Evolutionary conservation across 257 asterid genomes (phyloP).

Genomic region (Salvia hispanica): DNA sequence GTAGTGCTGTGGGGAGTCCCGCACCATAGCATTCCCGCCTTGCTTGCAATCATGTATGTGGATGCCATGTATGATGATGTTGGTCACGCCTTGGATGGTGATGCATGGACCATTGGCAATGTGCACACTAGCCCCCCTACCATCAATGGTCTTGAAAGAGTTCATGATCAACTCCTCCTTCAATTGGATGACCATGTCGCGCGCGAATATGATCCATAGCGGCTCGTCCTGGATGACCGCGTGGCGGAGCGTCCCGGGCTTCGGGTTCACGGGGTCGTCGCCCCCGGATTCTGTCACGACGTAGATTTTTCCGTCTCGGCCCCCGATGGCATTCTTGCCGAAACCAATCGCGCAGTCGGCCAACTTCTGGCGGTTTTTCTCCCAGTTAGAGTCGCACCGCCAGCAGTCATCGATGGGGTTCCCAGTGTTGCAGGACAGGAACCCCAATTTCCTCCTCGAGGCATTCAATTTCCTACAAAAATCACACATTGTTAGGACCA

Average conservation of each 20-base stretch:
- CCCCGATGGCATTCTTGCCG: constrained; percentile 77
- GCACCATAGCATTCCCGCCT: constrained; percentile 79
- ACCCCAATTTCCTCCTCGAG: constrained; percentile 67
- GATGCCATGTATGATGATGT: constrained; percentile 72
- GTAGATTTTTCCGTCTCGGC: constrained; percentile 60
- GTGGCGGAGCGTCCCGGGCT: constrained; percentile 72
- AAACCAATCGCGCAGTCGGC: constrained; percentile 84
- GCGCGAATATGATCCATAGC: constrained; percentile 69
- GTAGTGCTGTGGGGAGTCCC: constrained; percentile 63
- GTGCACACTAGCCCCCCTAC: constrained; percentile 81
- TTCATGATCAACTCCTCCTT: constrained; percentile 84
- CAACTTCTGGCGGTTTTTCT: constrained; percentile 55
- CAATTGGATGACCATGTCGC: constrained; percentile 76
- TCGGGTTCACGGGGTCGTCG: constrained; percentile 56
- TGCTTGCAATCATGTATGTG: constrained; percentile 77
- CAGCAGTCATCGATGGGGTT: constrained; percentile 89
- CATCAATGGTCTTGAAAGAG: constrained; percentile 82
- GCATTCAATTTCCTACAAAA: constrained; percentile 58
- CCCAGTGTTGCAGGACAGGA: constrained; percentile 69
- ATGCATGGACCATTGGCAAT: constrained; percentile 85
- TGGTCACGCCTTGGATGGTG: constrained; percentile 70
- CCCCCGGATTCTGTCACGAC: constrained; percentile 62
- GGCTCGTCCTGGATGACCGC: constrained; percentile 73
- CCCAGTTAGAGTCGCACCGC: constrained; percentile 79
- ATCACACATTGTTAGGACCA: not conserved